These are phyloP conservation scores for Infundibulicybe gibba DNA, from an alignment of 768 basidiomycete genomes.

Conservation along the genomic window DNA sequence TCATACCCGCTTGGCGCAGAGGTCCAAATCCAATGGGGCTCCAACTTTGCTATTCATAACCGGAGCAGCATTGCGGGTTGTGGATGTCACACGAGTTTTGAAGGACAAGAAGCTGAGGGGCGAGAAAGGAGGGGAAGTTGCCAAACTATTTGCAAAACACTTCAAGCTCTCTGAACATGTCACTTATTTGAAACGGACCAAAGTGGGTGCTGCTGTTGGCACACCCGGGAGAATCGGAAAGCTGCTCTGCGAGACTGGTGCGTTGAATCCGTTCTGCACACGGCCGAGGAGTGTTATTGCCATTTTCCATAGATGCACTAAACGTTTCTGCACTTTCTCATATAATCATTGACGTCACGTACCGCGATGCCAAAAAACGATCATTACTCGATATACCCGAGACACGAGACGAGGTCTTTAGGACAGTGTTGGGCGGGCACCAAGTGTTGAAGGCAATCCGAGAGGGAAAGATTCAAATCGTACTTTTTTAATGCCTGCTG, in stretches of 20 bases:
- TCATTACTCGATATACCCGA: constrained; percentile 80
- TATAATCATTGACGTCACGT: constrained; percentile 76
- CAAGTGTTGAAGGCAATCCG: constrained; percentile 59
- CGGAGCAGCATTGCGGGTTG: constrained; percentile 89
- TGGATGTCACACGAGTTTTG: constrained; percentile 76
- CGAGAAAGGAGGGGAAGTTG: constrained; percentile 87
- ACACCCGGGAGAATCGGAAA: constrained; percentile 92
- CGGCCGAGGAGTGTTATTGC: no score
- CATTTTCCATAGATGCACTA: constrained; percentile 53
- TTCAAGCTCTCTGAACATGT: constrained; percentile 89
- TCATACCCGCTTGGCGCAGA: constrained; percentile 67
- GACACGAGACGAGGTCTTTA: constrained; percentile 79
- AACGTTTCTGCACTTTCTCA: constrained; percentile 74
- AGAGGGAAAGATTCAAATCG: constrained; percentile 75
- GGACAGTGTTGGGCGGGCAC: constrained; percentile 61
- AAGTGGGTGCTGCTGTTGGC: constrained; percentile 84
- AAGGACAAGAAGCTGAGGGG: constrained; percentile 67
- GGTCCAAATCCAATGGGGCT: constrained; percentile 73
- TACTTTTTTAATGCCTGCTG: constrained; percentile 54
- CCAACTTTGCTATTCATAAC: constrained; percentile 85
- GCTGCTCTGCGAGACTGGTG: constrained; percentile 69
- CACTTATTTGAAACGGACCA: constrained; percentile 79
- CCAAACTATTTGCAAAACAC: constrained; percentile 94
- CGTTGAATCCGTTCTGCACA: constrained; percentile 11
- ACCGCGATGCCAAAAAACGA: constrained; percentile 73